Evolutionary conservation across 495 filamentous ascomycete genomes (phyloP).

Genomic region (Aspergillus taichungensis): DNA sequence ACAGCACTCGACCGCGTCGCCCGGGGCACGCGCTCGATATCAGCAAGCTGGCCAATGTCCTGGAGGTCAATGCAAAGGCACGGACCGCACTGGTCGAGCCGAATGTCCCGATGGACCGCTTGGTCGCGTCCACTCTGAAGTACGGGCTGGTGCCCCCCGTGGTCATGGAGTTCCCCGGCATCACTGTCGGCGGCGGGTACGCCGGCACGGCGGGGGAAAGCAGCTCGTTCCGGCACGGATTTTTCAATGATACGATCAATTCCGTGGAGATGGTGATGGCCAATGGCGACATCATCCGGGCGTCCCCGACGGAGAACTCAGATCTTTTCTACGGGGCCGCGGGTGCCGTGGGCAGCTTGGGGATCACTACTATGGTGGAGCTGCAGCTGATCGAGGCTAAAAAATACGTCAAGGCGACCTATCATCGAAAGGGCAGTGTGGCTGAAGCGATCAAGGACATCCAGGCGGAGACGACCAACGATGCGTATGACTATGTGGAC

Average conservation of each 20-base stretch:
- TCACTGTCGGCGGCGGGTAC: constrained; percentile 42
- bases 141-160: constrained; percentile 35
- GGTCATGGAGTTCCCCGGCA: constrained; percentile 43
- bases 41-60: constrained; percentile 36
- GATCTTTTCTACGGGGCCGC: constrained; percentile 41
- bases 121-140: constrained; percentile 28
- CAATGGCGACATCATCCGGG: constrained; percentile 33
- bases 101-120: constrained; percentile 36
- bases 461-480: constrained; percentile 5
- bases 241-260: constrained; percentile 37
- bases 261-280: constrained; percentile 39
- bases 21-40: constrained; percentile 44
- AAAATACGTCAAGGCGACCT: constrained; percentile 33
- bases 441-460: background rate
- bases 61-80: constrained; percentile 31
- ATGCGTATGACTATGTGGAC: constrained; percentile 39
- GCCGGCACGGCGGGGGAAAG: constrained; percentile 39
- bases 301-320: constrained; percentile 20
- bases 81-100: constrained; percentile 31
- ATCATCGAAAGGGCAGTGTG: constrained; percentile 19
- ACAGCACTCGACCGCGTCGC: constrained; percentile 46
- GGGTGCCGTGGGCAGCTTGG: constrained; percentile 36
- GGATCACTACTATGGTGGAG: constrained; percentile 38
- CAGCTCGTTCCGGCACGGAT: constrained; percentile 40
- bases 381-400: constrained; percentile 32